Evolutionary conservation across 1,139 yeast species (phyloP).

Genomic region (Kodamaea alishanica): DNA sequence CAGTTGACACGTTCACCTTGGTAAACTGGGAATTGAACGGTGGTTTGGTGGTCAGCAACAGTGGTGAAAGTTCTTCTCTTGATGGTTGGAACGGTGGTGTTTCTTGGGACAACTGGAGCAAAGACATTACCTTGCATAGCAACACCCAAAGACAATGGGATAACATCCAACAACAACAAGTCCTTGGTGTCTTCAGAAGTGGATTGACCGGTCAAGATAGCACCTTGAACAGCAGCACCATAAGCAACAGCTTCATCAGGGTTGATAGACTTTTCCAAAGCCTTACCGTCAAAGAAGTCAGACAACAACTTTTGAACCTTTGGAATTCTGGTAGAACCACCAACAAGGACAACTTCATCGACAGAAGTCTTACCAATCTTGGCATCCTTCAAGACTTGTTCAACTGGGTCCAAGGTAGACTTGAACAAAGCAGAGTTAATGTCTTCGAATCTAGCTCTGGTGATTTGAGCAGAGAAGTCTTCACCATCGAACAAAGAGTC

Average conservation of each 20-base stretch:
- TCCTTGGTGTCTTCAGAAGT: slow-evolving; percentile 97
- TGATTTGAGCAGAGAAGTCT: slow-evolving; percentile 93
- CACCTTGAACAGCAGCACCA: slow-evolving; percentile 99
- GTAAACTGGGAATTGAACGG: slow-evolving; percentile 99
- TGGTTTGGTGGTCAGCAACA: slow-evolving; percentile 98
- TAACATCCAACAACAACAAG: slow-evolving; percentile 94
- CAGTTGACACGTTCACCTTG: slow-evolving; percentile 99
- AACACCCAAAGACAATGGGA: slow-evolving; percentile 98
- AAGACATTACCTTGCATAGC: slow-evolving; percentile 99
- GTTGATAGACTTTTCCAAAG: slow-evolving; percentile 93
- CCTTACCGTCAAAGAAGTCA: slow-evolving; percentile 98
- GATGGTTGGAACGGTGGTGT: slow-evolving; percentile 99
- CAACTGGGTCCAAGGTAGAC: slow-evolving; percentile 95
- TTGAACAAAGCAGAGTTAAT: slow-evolving; percentile 93
- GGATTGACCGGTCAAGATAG: slow-evolving; percentile 96
- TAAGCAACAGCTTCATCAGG: slow-evolving; percentile 99
- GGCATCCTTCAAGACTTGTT: slow-evolving; percentile 95
- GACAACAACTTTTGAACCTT: slow-evolving; percentile 96
- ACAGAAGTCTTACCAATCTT: slow-evolving; percentile 85
- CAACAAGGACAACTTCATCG: slow-evolving; percentile 95
- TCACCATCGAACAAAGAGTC: slow-evolving; percentile 96
- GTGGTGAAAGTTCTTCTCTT: slow-evolving; percentile 99
- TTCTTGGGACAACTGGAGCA: slow-evolving; percentile 99
- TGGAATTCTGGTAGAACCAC: slow-evolving; percentile 99
- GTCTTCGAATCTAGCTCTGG: slow-evolving; percentile 99